Conservation (phyloP, 2,329 filamentous ascomycete genomes). For the Xylaria multiplex region DNA sequence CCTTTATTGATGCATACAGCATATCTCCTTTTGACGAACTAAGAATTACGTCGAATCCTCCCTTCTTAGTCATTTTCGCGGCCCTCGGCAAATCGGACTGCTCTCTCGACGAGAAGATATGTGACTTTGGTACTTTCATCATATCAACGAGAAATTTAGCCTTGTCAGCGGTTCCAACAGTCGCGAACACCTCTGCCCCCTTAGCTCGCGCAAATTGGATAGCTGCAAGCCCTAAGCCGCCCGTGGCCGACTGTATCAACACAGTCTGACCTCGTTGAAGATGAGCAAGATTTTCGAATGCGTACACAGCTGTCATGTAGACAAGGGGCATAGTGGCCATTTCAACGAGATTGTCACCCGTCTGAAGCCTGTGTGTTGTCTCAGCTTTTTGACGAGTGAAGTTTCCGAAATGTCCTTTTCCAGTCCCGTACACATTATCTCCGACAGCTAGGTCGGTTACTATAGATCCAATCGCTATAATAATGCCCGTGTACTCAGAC, state of each 20-base stretch:
- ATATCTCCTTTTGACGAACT: slow-evolving; percentile 13
- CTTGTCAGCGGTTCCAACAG: slow-evolving; percentile 5
- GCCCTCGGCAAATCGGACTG: background rate
- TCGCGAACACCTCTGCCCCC: slow-evolving; percentile 24
- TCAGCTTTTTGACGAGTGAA: too few relatives aligned
- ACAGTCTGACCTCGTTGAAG: background rate
- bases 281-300: slow-evolving; percentile 5
- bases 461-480: too few relatives aligned
- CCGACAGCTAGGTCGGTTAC: too few relatives aligned
- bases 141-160: background rate
- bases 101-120: background rate
- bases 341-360: slow-evolving; percentile 19
- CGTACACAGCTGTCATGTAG: slow-evolving; percentile 23
- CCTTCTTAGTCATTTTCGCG: background rate
- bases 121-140: background rate
- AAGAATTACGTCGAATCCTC: slow-evolving; percentile 33
- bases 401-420: too few relatives aligned
- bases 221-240: slow-evolving; percentile 19
- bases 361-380: too few relatives aligned
- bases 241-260: slow-evolving; percentile 14
- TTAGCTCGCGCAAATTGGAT: slow-evolving; percentile 14
- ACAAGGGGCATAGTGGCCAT: slow-evolving; percentile 14
- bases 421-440: too few relatives aligned
- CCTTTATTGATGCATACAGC: background rate
- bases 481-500: too few relatives aligned